Evolutionary conservation across 345 rosid species (phyloP), one percentile per base, ranked within the genome.

Genomic region (Eucalyptus grandis): DNA sequence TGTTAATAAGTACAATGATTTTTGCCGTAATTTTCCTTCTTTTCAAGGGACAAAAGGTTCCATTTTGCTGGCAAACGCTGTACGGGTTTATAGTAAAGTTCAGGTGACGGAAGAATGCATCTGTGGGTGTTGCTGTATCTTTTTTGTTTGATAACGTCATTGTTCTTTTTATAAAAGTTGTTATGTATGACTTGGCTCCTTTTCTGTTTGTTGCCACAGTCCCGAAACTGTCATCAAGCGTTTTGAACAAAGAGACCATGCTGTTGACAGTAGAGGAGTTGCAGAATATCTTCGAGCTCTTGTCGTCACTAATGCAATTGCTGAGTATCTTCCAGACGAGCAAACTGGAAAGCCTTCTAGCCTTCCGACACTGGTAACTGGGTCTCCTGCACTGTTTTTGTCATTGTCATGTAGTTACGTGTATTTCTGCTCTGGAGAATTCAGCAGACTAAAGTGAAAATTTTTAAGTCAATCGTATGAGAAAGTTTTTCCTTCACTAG

Each of bases 311-410:
- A 94, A 97, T 95, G 93, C 98, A 77, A 94, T 98, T 91, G 89
- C 95, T 16, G 99, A 97, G 30, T 98, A 96, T 95, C 98, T 98
- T 93, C 99, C 99, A 11, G 99, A 98, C 87, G 98, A 95, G 88
- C 96, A 95, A 83, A 89, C 95, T 31, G 98, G 98, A 89, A 97
- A 94, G 92, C 95, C 96, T 67, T 92, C 98, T 81, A 94, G 94
- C 92, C 98, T 97, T 91, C 99, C 99, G 87, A 89, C 96, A 47
- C 90, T 98, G 98, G 99, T 98, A 95, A 83, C 60, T 82, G 12
- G 86, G 34, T 26, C 24, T 56, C 19, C 31, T 14, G 10, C 40
- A 27, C 91, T 81, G 27, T 34, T 40, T 56, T 60, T 88, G 31
- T 31, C 81, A 43, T 56, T 14, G 54, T 86, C 8, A 21, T 62